These are phyloP conservation scores for Leptodontidium sp. DNA, from an alignment of 2,329 filamentous ascomycete species.

Conservation along the genomic window DNA sequence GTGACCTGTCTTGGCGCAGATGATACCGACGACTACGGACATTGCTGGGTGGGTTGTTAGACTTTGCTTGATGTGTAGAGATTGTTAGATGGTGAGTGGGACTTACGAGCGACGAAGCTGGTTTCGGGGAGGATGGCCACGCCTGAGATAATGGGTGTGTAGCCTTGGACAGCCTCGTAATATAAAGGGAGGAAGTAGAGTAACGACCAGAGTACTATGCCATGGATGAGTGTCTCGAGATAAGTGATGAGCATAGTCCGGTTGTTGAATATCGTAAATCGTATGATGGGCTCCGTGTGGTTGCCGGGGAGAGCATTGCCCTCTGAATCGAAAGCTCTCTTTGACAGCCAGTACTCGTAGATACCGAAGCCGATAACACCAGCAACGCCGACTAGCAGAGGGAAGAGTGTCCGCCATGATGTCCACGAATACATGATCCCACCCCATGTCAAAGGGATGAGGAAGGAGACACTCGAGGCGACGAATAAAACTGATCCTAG, in stretches of 20 bases:
- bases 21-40: slow-evolving; percentile 61
- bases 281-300: slow-evolving; percentile 49
- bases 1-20: slow-evolving; percentile 61
- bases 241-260: slow-evolving; percentile 59
- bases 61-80: slow-evolving; percentile 51
- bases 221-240: slow-evolving; percentile 63
- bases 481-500: slow-evolving; percentile 68
- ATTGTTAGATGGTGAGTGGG: slow-evolving; percentile 57
- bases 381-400: slow-evolving; percentile 62
- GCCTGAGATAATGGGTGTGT: slow-evolving; percentile 60
- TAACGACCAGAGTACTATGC: slow-evolving; percentile 61
- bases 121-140: slow-evolving; percentile 66
- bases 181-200: slow-evolving; percentile 64
- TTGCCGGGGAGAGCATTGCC: slow-evolving; percentile 36
- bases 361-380: slow-evolving; percentile 61
- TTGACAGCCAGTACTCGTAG: slow-evolving; percentile 55
- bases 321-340: slow-evolving; percentile 39
- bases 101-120: slow-evolving; percentile 64
- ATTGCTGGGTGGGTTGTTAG: slow-evolving; percentile 64
- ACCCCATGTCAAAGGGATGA: slow-evolving; percentile 69
- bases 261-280: slow-evolving; percentile 54
- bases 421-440: slow-evolving; percentile 72
- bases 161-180: slow-evolving; percentile 61
- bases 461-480: slow-evolving; percentile 62
- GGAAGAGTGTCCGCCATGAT: slow-evolving; percentile 68